Percentiles rank a stretch among this genome's conserved stretches.
phyloP scores from a whole-genome alignment of 192 early-diverging fungal species.

The Chytriomyces hyalinus region DNA sequence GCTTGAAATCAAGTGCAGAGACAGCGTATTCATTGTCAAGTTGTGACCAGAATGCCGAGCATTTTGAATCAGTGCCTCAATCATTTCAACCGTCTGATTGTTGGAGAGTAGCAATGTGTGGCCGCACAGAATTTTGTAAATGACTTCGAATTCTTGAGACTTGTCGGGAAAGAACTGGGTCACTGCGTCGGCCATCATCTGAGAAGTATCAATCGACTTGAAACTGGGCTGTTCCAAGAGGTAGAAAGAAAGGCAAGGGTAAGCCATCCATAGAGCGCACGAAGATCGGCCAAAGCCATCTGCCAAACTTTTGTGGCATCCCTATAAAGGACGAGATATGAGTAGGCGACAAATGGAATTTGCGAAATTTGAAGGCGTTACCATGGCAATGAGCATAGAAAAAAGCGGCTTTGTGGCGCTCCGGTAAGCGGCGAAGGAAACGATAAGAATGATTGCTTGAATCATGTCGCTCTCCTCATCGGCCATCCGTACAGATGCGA shows the following conservation, averaged over 20 bases:
- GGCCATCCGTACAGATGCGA: neutral
- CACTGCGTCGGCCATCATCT: slow-evolving; percentile 8
- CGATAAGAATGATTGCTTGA: slow-evolving; percentile 39
- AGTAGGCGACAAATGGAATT: neutral
- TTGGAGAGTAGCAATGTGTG: neutral
- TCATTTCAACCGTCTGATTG: slow-evolving; percentile 14
- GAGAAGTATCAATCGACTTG: slow-evolving; percentile 1
- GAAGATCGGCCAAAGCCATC: slow-evolving; percentile 26
- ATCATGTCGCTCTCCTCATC: slow-evolving; percentile 34
- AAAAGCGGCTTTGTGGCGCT: slow-evolving; percentile 11
- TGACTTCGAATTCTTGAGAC: slow-evolving; percentile 9
- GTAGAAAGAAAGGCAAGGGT: slow-evolving; percentile 17
- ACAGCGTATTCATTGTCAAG: slow-evolving; percentile 21
- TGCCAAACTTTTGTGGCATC: slow-evolving; percentile 22
- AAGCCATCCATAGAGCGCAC: slow-evolving; percentile 28
- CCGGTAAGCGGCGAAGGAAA: slow-evolving; percentile 33
- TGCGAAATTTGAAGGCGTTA: slow-evolving; percentile 8
- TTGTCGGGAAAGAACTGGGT: neutral
- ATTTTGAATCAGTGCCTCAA: slow-evolving; percentile 30
- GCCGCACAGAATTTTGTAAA: slow-evolving; percentile 24
- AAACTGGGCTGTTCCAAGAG: neutral
- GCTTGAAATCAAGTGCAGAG: neutral
- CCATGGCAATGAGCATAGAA: slow-evolving; percentile 16
- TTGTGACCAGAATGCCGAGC: slow-evolving; percentile 24
- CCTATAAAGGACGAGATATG: neutral